A percentile compares a stretch with the other conserved stretches of the same genome.
These are phyloP conservation scores for Collybiopsis luxurians DNA, from an alignment of 768 basidiomycete species.

Conservation along the genomic window DNA sequence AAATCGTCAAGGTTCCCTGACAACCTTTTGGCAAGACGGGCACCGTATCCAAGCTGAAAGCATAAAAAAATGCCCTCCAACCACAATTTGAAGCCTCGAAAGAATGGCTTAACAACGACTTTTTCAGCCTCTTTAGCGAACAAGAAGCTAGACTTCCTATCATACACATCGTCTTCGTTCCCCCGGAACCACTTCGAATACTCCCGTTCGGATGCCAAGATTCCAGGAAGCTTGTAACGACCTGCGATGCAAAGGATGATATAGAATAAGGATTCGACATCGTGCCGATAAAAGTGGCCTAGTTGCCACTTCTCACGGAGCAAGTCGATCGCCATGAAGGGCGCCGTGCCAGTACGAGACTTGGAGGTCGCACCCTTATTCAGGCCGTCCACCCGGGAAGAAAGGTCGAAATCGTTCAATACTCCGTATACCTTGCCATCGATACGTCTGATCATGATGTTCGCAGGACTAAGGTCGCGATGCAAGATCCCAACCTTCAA, in stretches of 20 bases:
- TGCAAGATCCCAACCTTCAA: conserved; percentile 9
- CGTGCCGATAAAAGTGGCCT: conserved; percentile 6
- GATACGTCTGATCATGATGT: conserved; percentile 12
- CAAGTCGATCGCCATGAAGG: conserved; percentile 3
- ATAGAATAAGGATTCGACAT: conserved; percentile 9
- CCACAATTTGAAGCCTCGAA: neutral
- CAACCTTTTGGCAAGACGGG: too few relatives aligned
- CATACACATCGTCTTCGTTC: neutral
- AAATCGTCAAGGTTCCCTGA: neutral
- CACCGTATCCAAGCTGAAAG: neutral
- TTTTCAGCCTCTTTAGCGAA: neutral
- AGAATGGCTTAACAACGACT: neutral
- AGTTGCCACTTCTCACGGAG: neutral
- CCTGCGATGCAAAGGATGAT: conserved; percentile 1
- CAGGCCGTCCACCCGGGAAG: neutral
- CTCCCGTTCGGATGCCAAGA: neutral
- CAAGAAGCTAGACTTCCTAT: neutral
- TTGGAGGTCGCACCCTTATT: neutral
- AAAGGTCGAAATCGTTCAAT: conserved; percentile 11
- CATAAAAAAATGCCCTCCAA: neutral
- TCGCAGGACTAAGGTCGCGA: conserved; percentile 13
- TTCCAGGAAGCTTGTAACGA: neutral
- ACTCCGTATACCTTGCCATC: conserved; percentile 13
- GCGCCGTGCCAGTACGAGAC: conserved; percentile 2
- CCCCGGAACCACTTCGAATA: neutral